Evolutionary conservation across 352 stramenopile species (phyloP), one percentile per base, ranked within the genome.

Genomic region (Phytopythium cucurbitacearum): DNA sequence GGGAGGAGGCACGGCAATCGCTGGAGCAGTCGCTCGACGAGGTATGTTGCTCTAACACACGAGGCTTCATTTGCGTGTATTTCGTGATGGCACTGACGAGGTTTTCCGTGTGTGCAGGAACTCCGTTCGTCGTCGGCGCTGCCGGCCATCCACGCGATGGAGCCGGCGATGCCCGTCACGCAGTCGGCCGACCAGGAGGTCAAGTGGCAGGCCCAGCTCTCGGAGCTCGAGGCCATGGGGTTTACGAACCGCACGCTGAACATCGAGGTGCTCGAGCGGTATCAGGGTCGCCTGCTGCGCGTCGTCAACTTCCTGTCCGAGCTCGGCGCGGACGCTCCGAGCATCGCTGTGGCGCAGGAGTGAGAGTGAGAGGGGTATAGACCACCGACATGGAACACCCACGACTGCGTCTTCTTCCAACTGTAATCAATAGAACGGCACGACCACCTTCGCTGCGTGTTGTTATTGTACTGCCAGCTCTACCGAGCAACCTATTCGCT

Each of bases 301-400:
- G 83, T 92, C 3, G 81, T 95, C 34, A 94, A 93, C 43, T 89
- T 77, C 48, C 57, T 95, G 47, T 91, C 83, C 7, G 83, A 92
- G 59, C 65, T 89, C 59, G 53, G 48, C 28, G 47, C 61, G 33
- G 48, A 49, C 41, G 40, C 41, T 40, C 52, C 46, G 28, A 59
- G 43, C 33, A 48, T 80, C 33, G 57, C 62, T 7, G 63, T 73
- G 38, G 76, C 79, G 64, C 63, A 81, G 47, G 65, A 82, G 16
- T 84, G 61, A 59, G 37, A 21, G n/a, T 4, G 48, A 50, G 33
- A 33, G 39, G 12, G 32, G 15, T 52, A 43, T 49, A 41, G 57
- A 13, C 16, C 53, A 57, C 21, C 21, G 21, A 28, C 21, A 32
- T 47, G 13, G 32, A 56, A 39, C 41, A 43, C 28, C 21, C 11